Conservation (phyloP, 2,329 filamentous ascomycete species). For the Ciborinia camelliae region DNA sequence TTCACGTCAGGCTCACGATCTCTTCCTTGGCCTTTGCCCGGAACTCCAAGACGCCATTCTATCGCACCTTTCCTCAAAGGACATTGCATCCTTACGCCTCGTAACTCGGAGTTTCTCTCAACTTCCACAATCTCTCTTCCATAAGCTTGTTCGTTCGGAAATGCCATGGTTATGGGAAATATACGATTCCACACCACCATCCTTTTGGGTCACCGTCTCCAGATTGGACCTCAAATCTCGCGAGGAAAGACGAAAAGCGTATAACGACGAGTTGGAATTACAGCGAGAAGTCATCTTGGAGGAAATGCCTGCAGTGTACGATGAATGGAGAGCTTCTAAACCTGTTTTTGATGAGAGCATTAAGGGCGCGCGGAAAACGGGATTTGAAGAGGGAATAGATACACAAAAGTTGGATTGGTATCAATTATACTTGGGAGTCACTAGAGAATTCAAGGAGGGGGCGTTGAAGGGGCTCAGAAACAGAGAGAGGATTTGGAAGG, state of each 20-base stretch:
- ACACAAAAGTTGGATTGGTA: conserved; percentile 29
- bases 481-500: conserved; percentile 30
- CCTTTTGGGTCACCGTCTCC: conserved; percentile 10
- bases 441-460: conserved; percentile 21
- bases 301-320: conserved; percentile 7
- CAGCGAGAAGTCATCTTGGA: neutral
- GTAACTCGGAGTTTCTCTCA: conserved; percentile 28
- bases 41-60: conserved; percentile 29
- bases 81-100: conserved; percentile 31
- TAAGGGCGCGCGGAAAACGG: neutral
- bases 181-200: neutral
- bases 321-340: conserved; percentile 6
- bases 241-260: neutral
- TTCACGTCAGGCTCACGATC: conserved; percentile 17
- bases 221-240: neutral
- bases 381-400: neutral
- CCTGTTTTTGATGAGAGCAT: neutral
- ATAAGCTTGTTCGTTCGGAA: conserved; percentile 26
- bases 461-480: conserved; percentile 32
- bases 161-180: conserved; percentile 35
- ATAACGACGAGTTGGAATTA: neutral
- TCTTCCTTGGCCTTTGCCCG: conserved; percentile 26
- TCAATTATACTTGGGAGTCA: conserved; percentile 28
- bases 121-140: conserved; percentile 28
- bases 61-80: conserved; percentile 23